A percentile compares a stretch with the other conserved stretches of the same genome.
Evolutionary conservation across 345 rosid genomes (phyloP).

Genomic region (Euclidium syriacum): DNA sequence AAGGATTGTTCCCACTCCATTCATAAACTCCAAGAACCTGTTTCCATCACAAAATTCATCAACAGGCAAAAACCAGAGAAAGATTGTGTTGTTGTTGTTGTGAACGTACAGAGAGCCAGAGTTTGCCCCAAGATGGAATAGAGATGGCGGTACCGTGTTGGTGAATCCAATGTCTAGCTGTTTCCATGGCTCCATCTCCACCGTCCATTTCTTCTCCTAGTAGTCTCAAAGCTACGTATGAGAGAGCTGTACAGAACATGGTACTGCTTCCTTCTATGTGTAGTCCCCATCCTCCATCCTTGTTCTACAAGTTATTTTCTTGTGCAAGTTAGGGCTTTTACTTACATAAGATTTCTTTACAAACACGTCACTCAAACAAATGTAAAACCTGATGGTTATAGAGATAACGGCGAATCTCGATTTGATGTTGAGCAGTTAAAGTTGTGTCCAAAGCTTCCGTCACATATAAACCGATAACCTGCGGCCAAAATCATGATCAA

Average conservation of each 20-base stretch:
- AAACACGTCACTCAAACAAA: not conserved
- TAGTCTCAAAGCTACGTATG: slow-evolving; percentile 16
- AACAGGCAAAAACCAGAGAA: not conserved
- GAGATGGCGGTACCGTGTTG: not conserved
- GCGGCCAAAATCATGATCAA: not conserved
- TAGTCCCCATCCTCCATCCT: slow-evolving; percentile 30
- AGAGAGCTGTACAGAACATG: slow-evolving; percentile 19
- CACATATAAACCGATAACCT: slow-evolving; percentile 56
- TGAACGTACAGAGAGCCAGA: slow-evolving; percentile 13
- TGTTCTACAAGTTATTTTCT: slow-evolving; percentile 8
- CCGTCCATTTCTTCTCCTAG: slow-evolving; percentile 22
- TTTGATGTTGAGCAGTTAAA: slow-evolving; percentile 34
- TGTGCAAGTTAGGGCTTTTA: slow-evolving; percentile 3
- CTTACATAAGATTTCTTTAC: not conserved
- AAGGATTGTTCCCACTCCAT: slow-evolving; percentile 50
- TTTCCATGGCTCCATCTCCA: slow-evolving; percentile 20
- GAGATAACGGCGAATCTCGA: slow-evolving; percentile 49
- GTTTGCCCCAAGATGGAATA: slow-evolving; percentile 22
- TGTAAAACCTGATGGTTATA: slow-evolving; percentile 65
- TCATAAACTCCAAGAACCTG: slow-evolving; percentile 41
- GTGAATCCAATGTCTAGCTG: slow-evolving; percentile 22
- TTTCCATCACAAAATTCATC: not conserved
- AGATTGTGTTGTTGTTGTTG: not conserved
- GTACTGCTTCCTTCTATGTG: slow-evolving; percentile 24
- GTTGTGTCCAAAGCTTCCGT: slow-evolving; percentile 38